Conservation (phyloP, 805 yeast genomes). For the Yamadazyma philogaea region DNA sequence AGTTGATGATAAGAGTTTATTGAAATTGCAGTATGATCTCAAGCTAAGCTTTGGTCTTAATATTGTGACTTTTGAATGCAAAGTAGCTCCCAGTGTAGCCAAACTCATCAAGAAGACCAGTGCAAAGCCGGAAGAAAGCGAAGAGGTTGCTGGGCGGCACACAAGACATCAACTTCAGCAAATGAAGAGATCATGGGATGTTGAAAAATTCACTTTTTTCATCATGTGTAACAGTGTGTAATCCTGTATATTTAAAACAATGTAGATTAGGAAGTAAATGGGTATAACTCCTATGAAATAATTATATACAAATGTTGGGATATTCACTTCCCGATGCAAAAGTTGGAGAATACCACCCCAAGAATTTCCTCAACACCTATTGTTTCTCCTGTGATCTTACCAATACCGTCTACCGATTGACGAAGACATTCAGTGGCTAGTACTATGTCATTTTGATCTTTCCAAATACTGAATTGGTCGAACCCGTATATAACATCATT, state of each 20-base stretch:
- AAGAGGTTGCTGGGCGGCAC: slow-evolving; percentile 38
- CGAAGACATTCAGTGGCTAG: slow-evolving; percentile 75
- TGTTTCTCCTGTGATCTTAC: slow-evolving; percentile 86
- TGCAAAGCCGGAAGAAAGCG: slow-evolving; percentile 20
- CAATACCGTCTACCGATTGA: slow-evolving; percentile 79
- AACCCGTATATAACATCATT: slow-evolving; percentile 77
- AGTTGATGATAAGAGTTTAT: slow-evolving; percentile 8
- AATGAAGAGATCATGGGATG: slow-evolving; percentile 45
- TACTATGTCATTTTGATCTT: slow-evolving; percentile 63
- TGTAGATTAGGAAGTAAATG: not conserved
- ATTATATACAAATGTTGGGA: not conserved
- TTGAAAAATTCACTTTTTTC: slow-evolving; percentile 36
- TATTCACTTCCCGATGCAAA: slow-evolving; percentile 84
- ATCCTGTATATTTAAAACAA: not conserved
- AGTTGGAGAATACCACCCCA: slow-evolving; percentile 86
- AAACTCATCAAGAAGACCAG: slow-evolving; percentile 30
- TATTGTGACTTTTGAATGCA: slow-evolving; percentile 37
- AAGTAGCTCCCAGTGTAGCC: slow-evolving; percentile 38
- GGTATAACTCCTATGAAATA: not conserved
- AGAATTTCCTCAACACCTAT: slow-evolving; percentile 87
- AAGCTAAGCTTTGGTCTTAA: slow-evolving; percentile 41
- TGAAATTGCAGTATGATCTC: slow-evolving; percentile 34
- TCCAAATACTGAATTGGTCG: slow-evolving; percentile 53
- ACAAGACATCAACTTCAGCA: slow-evolving; percentile 46
- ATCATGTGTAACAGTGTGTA: slow-evolving; percentile 28